Percentiles rank a stretch among this genome's conserved stretches.
These are phyloP conservation scores for Nothopassalora personata DNA, from an alignment of 2,329 filamentous ascomycete genomes.

Conservation along the genomic window DNA sequence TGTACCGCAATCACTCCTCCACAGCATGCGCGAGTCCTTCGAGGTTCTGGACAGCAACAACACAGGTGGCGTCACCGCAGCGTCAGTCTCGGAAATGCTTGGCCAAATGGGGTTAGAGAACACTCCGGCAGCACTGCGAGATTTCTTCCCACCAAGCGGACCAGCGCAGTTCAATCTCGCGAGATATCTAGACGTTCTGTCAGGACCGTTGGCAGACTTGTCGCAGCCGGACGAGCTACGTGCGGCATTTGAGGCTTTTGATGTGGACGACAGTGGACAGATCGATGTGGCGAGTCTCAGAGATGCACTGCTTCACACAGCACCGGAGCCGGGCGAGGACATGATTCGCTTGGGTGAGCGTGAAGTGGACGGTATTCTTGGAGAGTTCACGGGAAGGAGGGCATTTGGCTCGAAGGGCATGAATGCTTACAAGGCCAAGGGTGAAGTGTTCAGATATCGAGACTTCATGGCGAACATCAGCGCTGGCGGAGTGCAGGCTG, in stretches of 20 bases:
- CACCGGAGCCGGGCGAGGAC: slow-evolving; percentile 65
- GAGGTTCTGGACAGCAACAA: slow-evolving; percentile 87
- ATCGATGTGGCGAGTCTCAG: slow-evolving; percentile 77
- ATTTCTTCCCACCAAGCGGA: slow-evolving; percentile 70
- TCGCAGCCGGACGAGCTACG: slow-evolving; percentile 75
- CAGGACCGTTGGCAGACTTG: slow-evolving; percentile 65
- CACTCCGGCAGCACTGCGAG: slow-evolving; percentile 62
- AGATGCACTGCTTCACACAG: slow-evolving; percentile 76
- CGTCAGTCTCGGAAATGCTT: slow-evolving; percentile 84
- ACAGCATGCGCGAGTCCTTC: slow-evolving; percentile 86
- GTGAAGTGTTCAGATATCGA: slow-evolving; percentile 88
- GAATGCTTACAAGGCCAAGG: slow-evolving; percentile 48
- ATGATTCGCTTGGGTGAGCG: slow-evolving; percentile 54
- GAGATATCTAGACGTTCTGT: slow-evolving; percentile 76
- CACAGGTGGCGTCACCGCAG: slow-evolving; percentile 73
- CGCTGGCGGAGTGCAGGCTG: slow-evolving; percentile 30
- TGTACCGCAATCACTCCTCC: slow-evolving; percentile 74
- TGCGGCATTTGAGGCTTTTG: slow-evolving; percentile 90
- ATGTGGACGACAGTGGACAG: slow-evolving; percentile 91
- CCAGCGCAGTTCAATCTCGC: slow-evolving; percentile 72
- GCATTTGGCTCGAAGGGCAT: slow-evolving; percentile 64
- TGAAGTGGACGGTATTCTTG: slow-evolving; percentile 83
- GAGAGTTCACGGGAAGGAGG: slow-evolving; percentile 75
- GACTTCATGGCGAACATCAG: slow-evolving; percentile 68
- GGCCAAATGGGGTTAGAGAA: slow-evolving; percentile 77